Base-by-base conservation (phyloP, 768 basidiomycete species). In the Lentinula aciculospora region DNA sequence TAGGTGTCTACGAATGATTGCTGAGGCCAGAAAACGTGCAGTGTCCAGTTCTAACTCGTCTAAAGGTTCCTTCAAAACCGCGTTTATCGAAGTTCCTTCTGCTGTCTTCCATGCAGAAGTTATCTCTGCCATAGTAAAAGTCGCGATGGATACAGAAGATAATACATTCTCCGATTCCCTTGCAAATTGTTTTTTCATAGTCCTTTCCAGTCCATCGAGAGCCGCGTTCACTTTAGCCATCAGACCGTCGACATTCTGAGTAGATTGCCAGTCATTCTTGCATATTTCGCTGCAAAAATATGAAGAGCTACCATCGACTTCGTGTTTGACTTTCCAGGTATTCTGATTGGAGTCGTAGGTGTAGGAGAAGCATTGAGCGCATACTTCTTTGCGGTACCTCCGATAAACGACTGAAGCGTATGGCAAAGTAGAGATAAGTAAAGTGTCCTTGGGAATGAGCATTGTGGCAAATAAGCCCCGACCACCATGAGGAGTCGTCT, bases 341-440 rank as follows among this genome's bases (percentile, higher is more conserved):
- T 72, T 70, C 69, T 73, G 74, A 29, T 75, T 72, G 27, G 72
- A 71, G 53, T 83, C 80, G 62, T 79, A 80, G 25, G 81, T 75
- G 64, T 87, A 86, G 37, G 77, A 75, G 65, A 84, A 87, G 68
- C 86, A 88, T 64, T 79, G 71, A 9, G 77, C 80, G 62, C 86
- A 88, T 47, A 86, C 83, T 65, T 86, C 85, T 66, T 81, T 84
- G 39, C 83, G 76, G 61, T 85, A 88, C 60, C 79, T 78, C 25
- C 78, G 82, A 67, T 81, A 81, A 51, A 88, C 73, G 32, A 84
- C 82, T 50, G 75, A 76, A 0, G 80, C 75, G 63, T 82, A 86
- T 1, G 86, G 86, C 4, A 68, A 68, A 48, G 72, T 59, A 57
- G 78, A 77, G 23, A 69, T 68, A 42, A 86, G 65, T 25, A 72